Percentiles rank a stretch among this genome's conserved stretches.
phyloP scores from a whole-genome alignment of 169 alveolate species.

The Plasmodium blacklocki region DNA sequence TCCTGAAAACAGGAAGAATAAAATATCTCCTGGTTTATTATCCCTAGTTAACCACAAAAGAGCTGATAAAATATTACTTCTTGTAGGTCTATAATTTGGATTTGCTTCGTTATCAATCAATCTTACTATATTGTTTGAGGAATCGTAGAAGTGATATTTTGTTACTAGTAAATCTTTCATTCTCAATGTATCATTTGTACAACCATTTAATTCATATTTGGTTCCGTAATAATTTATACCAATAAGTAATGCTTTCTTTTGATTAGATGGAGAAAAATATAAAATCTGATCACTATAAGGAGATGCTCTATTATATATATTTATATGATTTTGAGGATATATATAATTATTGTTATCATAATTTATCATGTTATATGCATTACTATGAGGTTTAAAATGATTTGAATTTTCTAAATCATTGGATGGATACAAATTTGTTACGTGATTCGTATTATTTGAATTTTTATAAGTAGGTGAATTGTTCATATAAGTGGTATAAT shows the following conservation, averaged over 20 bases:
- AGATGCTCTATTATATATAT: neutral
- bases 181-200: conserved; percentile 81
- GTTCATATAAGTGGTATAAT: neutral
- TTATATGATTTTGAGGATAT: neutral
- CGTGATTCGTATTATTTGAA: neutral
- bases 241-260: conserved; percentile 80
- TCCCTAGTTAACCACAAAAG: conserved; percentile 76
- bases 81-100: conserved; percentile 50
- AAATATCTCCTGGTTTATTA: conserved; percentile 81
- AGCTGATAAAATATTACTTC: conserved; percentile 62
- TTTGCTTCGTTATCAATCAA: conserved; percentile 34
- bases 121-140: conserved; percentile 47
- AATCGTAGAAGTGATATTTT: conserved; percentile 53
- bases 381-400: neutral
- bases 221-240: conserved; percentile 84
- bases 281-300: conserved; percentile 35
- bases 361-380: neutral
- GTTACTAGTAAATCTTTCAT: conserved; percentile 76
- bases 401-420: neutral
- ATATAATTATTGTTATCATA: neutral
- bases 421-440: neutral
- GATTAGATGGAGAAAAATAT: conserved; percentile 27
- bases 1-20: conserved; percentile 84
- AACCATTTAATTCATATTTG: conserved; percentile 79
- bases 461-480: neutral